A percentile compares a stretch with the other conserved stretches of the same genome.
These are phyloP conservation scores for Magnaporthiopsis incrustans DNA, from an alignment of 2,329 filamentous ascomycete genomes.

Conservation along the genomic window DNA sequence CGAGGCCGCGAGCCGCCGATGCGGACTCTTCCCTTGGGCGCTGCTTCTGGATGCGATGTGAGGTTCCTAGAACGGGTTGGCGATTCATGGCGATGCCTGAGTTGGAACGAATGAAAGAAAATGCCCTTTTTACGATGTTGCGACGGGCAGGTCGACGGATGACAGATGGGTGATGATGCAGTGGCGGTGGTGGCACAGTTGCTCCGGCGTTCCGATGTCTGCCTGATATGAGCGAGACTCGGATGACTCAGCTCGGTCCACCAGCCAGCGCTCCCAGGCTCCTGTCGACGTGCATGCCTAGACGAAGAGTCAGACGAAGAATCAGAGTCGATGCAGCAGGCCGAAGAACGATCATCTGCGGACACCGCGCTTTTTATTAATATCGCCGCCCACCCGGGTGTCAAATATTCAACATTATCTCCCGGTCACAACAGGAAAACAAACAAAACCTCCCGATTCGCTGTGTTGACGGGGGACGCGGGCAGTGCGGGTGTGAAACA, in stretches of 20 bases:
- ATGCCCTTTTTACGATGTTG: neutral
- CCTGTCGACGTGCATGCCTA: too few relatives aligned
- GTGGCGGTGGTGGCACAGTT: neutral
- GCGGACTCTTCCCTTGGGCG: neutral
- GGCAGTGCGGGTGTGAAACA: too few relatives aligned
- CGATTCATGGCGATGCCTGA: conserved; percentile 13
- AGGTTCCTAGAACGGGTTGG: conserved; percentile 15
- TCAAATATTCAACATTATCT: too few relatives aligned
- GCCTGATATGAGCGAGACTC: neutral
- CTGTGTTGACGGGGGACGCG: too few relatives aligned
- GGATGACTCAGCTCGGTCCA: neutral
- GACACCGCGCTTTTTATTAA: neutral
- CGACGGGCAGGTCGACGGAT: neutral
- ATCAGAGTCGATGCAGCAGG: too few relatives aligned
- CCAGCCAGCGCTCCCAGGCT: neutral
- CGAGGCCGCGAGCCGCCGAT: conserved; percentile 8
- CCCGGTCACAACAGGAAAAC: too few relatives aligned
- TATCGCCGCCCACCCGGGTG: neutral
- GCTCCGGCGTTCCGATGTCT: neutral
- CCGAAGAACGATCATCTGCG: neutral
- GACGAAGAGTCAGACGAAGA: too few relatives aligned
- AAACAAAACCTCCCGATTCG: too few relatives aligned
- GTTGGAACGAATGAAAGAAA: too few relatives aligned
- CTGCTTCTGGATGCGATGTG: conserved; percentile 14
- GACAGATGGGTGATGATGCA: neutral